A percentile compares a stretch with the other conserved stretches of the same genome.
Evolutionary conservation across 73 alveolate species (phyloP).

Genomic region (Urostyla sp.): DNA sequence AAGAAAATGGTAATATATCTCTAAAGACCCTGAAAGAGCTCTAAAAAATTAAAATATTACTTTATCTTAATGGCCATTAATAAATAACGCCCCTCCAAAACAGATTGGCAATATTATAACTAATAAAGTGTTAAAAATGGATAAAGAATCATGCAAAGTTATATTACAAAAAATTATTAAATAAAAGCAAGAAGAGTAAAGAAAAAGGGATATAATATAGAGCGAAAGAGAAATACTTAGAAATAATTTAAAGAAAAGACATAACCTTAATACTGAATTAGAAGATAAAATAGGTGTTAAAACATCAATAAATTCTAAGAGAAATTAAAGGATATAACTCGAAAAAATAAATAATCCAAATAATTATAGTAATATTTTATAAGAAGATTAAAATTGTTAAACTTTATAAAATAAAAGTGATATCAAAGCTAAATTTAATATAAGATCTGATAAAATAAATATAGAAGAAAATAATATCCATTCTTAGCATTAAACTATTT

Average conservation of each 20-base stretch:
- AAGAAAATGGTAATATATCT: slow-evolving; percentile 16
- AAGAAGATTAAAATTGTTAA: too few relatives aligned
- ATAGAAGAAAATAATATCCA: too few relatives aligned
- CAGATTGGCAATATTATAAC: slow-evolving; percentile 25
- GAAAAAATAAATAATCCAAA: too few relatives aligned
- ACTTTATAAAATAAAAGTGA: too few relatives aligned
- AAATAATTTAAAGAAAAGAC: background rate
- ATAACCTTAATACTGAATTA: too few relatives aligned
- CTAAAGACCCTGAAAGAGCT: slow-evolving; percentile 25
- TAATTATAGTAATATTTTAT: too few relatives aligned
- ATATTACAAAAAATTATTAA: slow-evolving; percentile 1
- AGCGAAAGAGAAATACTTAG: background rate
- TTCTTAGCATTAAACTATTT: too few relatives aligned
- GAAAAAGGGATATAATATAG: background rate
- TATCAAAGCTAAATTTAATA: too few relatives aligned
- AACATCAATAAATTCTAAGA: too few relatives aligned
- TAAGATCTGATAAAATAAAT: too few relatives aligned
- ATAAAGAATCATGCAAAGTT: slow-evolving; percentile 37
- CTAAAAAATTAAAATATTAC: background rate
- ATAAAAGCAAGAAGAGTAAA: slow-evolving; percentile 4
- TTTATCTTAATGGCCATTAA: background rate
- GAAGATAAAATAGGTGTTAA: too few relatives aligned
- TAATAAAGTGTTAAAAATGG: slow-evolving; percentile 19
- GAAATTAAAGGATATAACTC: too few relatives aligned
- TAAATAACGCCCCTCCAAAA: slow-evolving; percentile 7